These are phyloP conservation scores for Sordaria brevicollis DNA, from an alignment of 495 filamentous ascomycete genomes.

Conservation along the genomic window DNA sequence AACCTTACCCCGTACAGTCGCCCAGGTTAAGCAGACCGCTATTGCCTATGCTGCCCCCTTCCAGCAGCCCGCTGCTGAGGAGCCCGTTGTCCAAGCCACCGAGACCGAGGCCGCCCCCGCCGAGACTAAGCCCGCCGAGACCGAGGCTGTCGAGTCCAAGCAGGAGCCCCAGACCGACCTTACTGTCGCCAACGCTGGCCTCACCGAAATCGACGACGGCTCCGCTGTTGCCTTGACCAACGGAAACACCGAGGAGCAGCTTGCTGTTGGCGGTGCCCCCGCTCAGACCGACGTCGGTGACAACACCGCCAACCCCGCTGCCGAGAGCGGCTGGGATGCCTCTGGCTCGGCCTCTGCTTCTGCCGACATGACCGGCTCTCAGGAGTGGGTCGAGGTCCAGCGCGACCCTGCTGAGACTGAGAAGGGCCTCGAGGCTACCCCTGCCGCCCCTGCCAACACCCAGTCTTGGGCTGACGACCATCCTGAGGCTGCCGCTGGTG, in stretches of 20 bases:
- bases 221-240: conserved; percentile 35
- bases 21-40: conserved; percentile 55
- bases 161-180: conserved; percentile 54
- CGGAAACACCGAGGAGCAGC: conserved; percentile 37
- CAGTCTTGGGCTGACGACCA: conserved; percentile 17
- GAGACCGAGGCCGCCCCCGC: conserved; percentile 34
- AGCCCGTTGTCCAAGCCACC: conserved; percentile 17
- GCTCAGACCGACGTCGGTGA: conserved; percentile 48
- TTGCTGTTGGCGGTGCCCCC: conserved; percentile 26
- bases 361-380: conserved; percentile 43
- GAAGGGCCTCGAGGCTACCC: conserved; percentile 46
- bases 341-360: conserved; percentile 16
- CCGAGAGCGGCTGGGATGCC: conserved; percentile 58
- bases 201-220: conserved; percentile 53
- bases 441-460: conserved; percentile 34
- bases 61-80: conserved; percentile 19
- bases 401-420: conserved; percentile 67
- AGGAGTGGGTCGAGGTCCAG: conserved; percentile 61
- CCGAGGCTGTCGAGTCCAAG: conserved; percentile 29
- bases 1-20: conserved; percentile 43
- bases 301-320: conserved; percentile 56
- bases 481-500: conserved; percentile 6
- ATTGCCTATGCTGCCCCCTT: conserved; percentile 34
- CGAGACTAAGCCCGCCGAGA: conserved; percentile 24
- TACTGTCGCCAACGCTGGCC: conserved; percentile 62